A percentile compares a stretch with the other conserved stretches of the same genome.
Evolutionary conservation across 1,284 basidiomycete species (phyloP).

Genomic region (Ceratobasidium sp.): DNA sequence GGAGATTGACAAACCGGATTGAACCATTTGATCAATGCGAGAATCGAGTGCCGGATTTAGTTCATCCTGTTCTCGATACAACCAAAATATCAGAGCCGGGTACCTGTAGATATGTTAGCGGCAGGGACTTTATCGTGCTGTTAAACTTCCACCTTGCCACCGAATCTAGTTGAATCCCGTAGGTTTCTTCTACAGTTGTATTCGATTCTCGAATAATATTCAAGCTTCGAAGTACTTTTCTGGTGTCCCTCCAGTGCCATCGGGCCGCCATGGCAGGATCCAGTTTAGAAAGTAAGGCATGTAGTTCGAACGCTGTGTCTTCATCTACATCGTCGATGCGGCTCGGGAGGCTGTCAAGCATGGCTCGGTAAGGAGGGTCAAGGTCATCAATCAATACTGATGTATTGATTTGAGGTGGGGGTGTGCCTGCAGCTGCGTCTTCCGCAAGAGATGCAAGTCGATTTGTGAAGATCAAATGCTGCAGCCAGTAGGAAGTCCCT

Average conservation of each 20-base stretch:
- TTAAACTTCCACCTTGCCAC: slow-evolving; percentile 43
- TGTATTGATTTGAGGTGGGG: slow-evolving; percentile 55
- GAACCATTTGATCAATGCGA: slow-evolving; percentile 90
- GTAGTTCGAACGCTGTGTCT: slow-evolving; percentile 67
- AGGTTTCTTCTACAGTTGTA: slow-evolving; percentile 44
- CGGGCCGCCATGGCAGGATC: slow-evolving; percentile 81
- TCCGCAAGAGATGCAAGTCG: slow-evolving; percentile 61
- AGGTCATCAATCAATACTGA: slow-evolving; percentile 54
- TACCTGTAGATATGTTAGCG: slow-evolving; percentile 64
- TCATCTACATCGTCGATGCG: slow-evolving; percentile 63
- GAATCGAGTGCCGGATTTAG: slow-evolving; percentile 77
- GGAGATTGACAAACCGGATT: slow-evolving; percentile 64
- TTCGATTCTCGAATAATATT: slow-evolving; percentile 75
- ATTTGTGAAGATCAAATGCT: slow-evolving; percentile 87
- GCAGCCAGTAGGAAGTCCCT: slow-evolving; percentile 97
- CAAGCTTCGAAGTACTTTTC: slow-evolving; percentile 88
- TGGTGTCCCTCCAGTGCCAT: slow-evolving; percentile 96
- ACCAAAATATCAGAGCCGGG: slow-evolving; percentile 89
- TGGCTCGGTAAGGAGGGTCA: slow-evolving; percentile 59
- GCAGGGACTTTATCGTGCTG: not conserved
- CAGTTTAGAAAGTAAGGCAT: slow-evolving; percentile 73
- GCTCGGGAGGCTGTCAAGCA: slow-evolving; percentile 67
- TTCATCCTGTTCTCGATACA: slow-evolving; percentile 77
- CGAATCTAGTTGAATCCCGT: slow-evolving; percentile 10
- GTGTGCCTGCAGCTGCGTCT: slow-evolving; percentile 43